A percentile compares a stretch with the other conserved stretches of the same genome.
phyloP scores from a whole-genome alignment of 2,329 filamentous ascomycete species.

The Ophiostoma ulmi region DNA sequence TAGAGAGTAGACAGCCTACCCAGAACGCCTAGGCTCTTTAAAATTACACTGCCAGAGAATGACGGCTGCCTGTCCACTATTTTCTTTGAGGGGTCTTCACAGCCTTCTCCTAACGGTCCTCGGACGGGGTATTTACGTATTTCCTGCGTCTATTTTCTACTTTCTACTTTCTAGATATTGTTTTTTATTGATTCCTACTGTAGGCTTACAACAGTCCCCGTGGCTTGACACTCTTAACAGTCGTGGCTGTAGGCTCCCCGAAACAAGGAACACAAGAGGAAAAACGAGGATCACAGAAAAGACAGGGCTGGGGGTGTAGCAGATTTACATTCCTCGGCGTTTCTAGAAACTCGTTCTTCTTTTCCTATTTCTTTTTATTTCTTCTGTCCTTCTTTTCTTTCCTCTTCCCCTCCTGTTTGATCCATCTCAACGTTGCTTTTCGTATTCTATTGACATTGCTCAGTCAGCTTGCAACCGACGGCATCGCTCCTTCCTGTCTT shows the following conservation, averaged over 20 bases:
- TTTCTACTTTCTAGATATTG: too few species aligned
- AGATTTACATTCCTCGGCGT: background rate
- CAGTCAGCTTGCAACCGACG: background rate
- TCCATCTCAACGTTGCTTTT: background rate
- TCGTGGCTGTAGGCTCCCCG: background rate
- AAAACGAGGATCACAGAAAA: background rate
- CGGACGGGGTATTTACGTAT: background rate
- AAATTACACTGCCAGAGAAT: background rate
- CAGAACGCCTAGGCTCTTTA: background rate
- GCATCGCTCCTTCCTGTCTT: background rate
- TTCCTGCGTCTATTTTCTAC: background rate
- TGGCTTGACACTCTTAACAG: background rate
- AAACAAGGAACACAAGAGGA: slow-evolving; percentile 3
- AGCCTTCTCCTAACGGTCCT: slow-evolving; percentile 1
- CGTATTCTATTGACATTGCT: background rate
- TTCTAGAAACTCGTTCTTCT: background rate
- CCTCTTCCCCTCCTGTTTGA: background rate
- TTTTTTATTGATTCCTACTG: background rate
- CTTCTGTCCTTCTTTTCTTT: background rate
- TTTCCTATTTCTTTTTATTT: too few species aligned
- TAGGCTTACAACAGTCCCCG: background rate
- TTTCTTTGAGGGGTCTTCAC: slow-evolving; percentile 11
- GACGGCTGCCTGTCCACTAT: background rate
- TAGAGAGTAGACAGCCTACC: background rate
- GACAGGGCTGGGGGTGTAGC: background rate